Conservation (phyloP, 208 protist genomes). For the Blechomonas ayalai region DNA sequence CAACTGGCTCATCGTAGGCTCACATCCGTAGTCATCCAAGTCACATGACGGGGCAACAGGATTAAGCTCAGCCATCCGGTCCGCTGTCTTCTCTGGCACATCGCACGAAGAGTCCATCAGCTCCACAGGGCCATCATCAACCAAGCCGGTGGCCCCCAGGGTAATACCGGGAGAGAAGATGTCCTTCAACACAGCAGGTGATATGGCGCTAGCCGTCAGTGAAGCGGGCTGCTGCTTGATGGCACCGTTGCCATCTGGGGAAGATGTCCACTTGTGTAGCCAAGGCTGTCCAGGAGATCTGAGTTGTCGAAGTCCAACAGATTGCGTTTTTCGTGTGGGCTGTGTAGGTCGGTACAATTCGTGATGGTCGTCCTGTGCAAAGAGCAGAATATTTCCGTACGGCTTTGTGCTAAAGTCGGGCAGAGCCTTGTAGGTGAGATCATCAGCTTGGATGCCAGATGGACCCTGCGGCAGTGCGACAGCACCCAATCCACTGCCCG, state of each 20-base stretch:
- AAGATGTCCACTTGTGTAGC: slow-evolving; percentile 5
- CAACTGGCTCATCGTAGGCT: slow-evolving; percentile 52
- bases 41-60: slow-evolving; percentile 40
- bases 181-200: slow-evolving; percentile 47
- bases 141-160: slow-evolving; percentile 10
- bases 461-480: slow-evolving; percentile 3
- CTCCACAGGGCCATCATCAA: not conserved
- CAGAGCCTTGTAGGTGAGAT: slow-evolving; percentile 55
- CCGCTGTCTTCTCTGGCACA: not conserved
- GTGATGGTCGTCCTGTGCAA: slow-evolving; percentile 50
- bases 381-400: slow-evolving; percentile 75
- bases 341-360: slow-evolving; percentile 10
- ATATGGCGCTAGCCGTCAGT: slow-evolving; percentile 37
- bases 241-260: not conserved
- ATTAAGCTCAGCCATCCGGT: slow-evolving; percentile 1
- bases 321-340: slow-evolving; percentile 12
- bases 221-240: slow-evolving; percentile 41
- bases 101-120: slow-evolving; percentile 2
- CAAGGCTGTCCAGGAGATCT: slow-evolving; percentile 3
- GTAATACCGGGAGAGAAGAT: slow-evolving; percentile 37
- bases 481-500: slow-evolving; percentile 3
- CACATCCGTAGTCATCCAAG: slow-evolving; percentile 42
- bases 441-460: slow-evolving; percentile 13
- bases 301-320: slow-evolving; percentile 7
- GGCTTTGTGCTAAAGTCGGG: slow-evolving; percentile 69